Evolutionary conservation across 176 grass and related monocot genomes (phyloP).

Genomic region (Rhynchospora tenuis): DNA sequence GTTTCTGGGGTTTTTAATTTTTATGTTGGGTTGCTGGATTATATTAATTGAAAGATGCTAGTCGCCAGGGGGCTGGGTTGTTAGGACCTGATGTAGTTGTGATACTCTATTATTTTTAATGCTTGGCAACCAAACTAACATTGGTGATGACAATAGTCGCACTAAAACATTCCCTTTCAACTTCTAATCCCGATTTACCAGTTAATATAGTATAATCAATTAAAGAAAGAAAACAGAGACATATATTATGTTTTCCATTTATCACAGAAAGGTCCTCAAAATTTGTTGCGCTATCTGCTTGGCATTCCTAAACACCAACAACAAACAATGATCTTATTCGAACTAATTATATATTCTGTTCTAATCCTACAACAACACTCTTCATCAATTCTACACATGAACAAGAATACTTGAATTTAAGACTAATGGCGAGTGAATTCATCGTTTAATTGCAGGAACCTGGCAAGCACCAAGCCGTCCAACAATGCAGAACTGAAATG

Average conservation of each 20-base stretch:
- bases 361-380: not conserved
- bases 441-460: conserved; percentile 43
- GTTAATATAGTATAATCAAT: not conserved
- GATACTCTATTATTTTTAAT: not conserved
- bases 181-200: not conserved
- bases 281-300: no score
- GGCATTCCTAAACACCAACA: no score
- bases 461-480: conserved; percentile 40
- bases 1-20: no score
- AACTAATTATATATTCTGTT: not conserved
- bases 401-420: not conserved
- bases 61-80: no score
- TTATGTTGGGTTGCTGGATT: not conserved
- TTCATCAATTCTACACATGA: no score
- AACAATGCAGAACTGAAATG: conserved; percentile 52
- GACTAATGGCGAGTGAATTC: not conserved
- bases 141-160: not conserved
- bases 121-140: not conserved
- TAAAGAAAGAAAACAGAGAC: not conserved
- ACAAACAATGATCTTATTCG: not conserved
- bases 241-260: not conserved
- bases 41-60: not conserved
- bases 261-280: not conserved
- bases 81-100: not conserved
- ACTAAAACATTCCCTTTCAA: not conserved